Base-by-base conservation (phyloP, 257 asterid genomes). In the Solanum ossicruentum region DNA sequence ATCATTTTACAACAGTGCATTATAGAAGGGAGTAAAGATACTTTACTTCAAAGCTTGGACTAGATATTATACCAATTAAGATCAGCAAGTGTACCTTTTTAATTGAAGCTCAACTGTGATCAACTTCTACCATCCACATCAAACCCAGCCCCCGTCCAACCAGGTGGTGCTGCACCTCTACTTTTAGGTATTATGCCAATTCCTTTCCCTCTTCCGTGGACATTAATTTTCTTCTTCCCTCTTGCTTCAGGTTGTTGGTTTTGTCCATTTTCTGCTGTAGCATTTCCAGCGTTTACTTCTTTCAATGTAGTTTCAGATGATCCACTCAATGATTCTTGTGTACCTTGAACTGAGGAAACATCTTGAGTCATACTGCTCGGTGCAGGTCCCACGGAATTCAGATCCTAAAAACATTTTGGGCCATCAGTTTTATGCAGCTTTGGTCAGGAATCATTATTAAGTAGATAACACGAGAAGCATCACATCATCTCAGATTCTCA, bases 91-190 rank as follows among this genome's bases (percentile, higher is more conserved):
- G 16, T 78, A 77, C 82, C 65, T 82, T 54, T 41, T 21, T 15
- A 43, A 80, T 80, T 39, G 20, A 43, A 72, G 54, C 51, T 17
- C 9, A 61, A 54, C 54, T 81, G 72, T 32, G 20, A 81, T 95
- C 89, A 95, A 88, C 91, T 91, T 92, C 96, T 89, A 72, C 93
- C 88, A 78, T 94, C 97, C 41, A 94, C 96, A 86, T 95, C 97
- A 90, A 95, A 94, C 82, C 97, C 98, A 77, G 99, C 90, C 60
- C 99, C 97, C 3, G 95, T 95, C 99, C 98, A 95, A 86, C 97
- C 97, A 81, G 95, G 91, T 49, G 89, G 77, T 61, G 92, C 91
- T 75, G 93, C 88, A 83, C 89, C 93, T 88, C 95, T 90, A 86
- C 97, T 91, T 89, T 93, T 95, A 39, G 94, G 91, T 51, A 93